These are phyloP conservation scores for Diaporthe vaccinii DNA, from an alignment of 2,329 filamentous ascomycete species.

Conservation along the genomic window DNA sequence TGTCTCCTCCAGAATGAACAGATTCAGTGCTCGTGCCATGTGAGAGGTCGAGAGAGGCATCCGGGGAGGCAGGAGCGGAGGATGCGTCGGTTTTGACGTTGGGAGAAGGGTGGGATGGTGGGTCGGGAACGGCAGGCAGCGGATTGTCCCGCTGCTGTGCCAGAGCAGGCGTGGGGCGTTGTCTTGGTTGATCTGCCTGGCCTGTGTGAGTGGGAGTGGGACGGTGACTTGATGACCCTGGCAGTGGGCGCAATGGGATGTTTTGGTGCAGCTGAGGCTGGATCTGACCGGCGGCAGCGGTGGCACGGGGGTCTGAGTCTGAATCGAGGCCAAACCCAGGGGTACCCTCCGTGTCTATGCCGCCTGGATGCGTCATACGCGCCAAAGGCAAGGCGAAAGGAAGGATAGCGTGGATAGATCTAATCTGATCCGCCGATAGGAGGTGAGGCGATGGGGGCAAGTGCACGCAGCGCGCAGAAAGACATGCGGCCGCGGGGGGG, in stretches of 20 bases:
- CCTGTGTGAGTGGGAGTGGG: constrained; percentile 26
- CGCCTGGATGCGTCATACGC: constrained; percentile 36
- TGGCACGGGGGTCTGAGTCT: constrained; percentile 25
- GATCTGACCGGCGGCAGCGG: constrained; percentile 27
- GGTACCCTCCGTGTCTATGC: constrained; percentile 13
- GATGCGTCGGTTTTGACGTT: constrained; percentile 37
- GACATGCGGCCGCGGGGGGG: constrained; percentile 18
- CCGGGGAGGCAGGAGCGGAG: constrained; percentile 32
- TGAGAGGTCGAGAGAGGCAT: constrained; percentile 30
- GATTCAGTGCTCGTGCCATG: constrained; percentile 39
- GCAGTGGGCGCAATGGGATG: constrained; percentile 41
- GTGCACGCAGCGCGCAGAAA: constrained; percentile 32
- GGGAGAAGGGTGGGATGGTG: constrained; percentile 35
- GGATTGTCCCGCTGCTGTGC: constrained; percentile 37
- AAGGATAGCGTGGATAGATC: constrained; percentile 15
- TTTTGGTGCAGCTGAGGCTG: constrained; percentile 36
- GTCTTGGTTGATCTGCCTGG: constrained; percentile 31
- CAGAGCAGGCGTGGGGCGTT: constrained; percentile 35
- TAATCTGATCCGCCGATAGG: constrained; percentile 41
- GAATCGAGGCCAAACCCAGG: constrained; percentile 30
- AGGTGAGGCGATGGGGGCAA: constrained; percentile 17
- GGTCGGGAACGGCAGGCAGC: constrained; percentile 34
- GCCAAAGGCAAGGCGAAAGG: constrained; percentile 23
- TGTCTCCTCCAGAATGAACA: constrained; percentile 24
- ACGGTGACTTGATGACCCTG: constrained; percentile 31